These are phyloP conservation scores for Aphanoascus verrucosus DNA, from an alignment of 2,329 filamentous ascomycete genomes.

Conservation along the genomic window DNA sequence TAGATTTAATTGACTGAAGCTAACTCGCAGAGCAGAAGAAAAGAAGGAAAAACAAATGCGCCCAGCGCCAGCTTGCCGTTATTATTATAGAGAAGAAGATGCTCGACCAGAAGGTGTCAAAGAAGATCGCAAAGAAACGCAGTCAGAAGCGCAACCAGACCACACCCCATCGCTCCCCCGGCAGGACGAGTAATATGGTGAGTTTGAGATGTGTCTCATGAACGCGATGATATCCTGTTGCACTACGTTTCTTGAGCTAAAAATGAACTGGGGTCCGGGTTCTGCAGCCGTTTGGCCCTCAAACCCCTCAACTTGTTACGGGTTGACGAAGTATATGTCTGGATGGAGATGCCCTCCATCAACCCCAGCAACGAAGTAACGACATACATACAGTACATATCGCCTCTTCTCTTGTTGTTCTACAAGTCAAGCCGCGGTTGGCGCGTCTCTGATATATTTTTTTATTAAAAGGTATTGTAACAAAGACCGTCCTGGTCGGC, in stretches of 20 bases:
- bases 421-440: background rate
- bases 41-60: constrained; percentile 5
- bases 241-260: constrained; percentile 4
- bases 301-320: background rate
- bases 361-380: background rate
- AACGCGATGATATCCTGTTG: constrained; percentile 1
- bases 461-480: background rate
- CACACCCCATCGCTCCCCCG: background rate
- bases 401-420: background rate
- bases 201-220: constrained; percentile 12
- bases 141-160: background rate
- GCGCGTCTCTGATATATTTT: background rate
- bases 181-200: background rate
- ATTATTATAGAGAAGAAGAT: background rate
- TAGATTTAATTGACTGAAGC: background rate
- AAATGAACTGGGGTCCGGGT: background rate
- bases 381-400: background rate
- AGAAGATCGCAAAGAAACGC: background rate
- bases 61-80: constrained; percentile 10
- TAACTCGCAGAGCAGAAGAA: background rate
- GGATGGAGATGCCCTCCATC: background rate
- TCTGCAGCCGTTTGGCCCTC: background rate
- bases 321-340: background rate
- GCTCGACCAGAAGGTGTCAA: background rate
- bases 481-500: constrained; percentile 1